These are phyloP conservation scores for Sanghuangporus baumii DNA, from an alignment of 1,284 basidiomycete genomes.

Conservation along the genomic window DNA sequence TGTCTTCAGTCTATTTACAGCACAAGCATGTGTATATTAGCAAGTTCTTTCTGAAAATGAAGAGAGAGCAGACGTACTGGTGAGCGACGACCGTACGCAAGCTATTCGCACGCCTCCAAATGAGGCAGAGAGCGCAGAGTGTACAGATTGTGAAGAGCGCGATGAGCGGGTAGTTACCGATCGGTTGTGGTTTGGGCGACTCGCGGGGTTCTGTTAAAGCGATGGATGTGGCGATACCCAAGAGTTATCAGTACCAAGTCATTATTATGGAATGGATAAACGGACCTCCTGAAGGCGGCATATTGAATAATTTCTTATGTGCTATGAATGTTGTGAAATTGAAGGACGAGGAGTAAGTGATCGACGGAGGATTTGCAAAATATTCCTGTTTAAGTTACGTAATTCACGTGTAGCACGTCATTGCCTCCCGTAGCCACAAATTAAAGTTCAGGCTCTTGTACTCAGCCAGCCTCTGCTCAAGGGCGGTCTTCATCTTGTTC, in stretches of 20 bases:
- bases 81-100: slow-evolving; percentile 60
- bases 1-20: slow-evolving; percentile 46
- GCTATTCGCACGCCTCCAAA: slow-evolving; percentile 58
- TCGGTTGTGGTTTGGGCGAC: slow-evolving; percentile 59
- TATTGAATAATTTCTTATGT: background rate
- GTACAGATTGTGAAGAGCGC: slow-evolving; percentile 57
- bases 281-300: slow-evolving; percentile 10
- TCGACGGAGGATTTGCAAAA: background rate
- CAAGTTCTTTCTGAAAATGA: background rate
- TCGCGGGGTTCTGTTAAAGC: slow-evolving; percentile 46
- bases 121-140: slow-evolving; percentile 52
- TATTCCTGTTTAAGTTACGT: background rate
- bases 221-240: background rate
- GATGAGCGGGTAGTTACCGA: slow-evolving; percentile 49
- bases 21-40: background rate
- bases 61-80: slow-evolving; percentile 38
- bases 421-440: background rate
- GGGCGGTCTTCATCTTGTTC: background rate
- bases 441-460: background rate
- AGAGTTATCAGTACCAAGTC: background rate
- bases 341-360: background rate
- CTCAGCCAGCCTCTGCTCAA: background rate
- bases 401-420: background rate
- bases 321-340: too few species aligned
- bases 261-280: background rate